Base-by-base conservation (phyloP, 148 eudicot genomes). In the Camellia granthamiana region DNA sequence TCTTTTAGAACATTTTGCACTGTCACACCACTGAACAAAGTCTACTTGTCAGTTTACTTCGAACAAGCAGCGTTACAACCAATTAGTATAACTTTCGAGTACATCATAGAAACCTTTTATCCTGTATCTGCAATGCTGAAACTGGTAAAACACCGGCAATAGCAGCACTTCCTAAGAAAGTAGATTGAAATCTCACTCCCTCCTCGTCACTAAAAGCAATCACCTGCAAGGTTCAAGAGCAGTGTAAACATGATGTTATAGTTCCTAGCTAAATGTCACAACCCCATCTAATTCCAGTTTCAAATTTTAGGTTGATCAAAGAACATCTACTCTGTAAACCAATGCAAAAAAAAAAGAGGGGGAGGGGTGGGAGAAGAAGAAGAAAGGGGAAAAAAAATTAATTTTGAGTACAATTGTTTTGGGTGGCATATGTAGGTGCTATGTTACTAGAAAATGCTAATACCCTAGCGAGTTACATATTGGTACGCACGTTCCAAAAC, bases 181-280 rank as follows among this genome's bases (percentile, higher is more conserved):
- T 93, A n/a, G 98, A 90, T 64, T 96, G 99, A 77, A 96, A 96
- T 77, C 99, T 88, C 85, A 92, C 92, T 83, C 99, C 99, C 85
- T 96, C 99, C 85, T 96, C 99, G 65, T 96, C 99, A 80, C 99
- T 88, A 80, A 96, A 96, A 54, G 99, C 99, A 89, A 96, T 93
- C 79, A 96, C 89, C 99, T 94, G 87, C 75, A 84, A 70, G 69
- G 68, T 69, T 63, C 72, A 85, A 79, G 55, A 76, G 63, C 46
- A 65, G 72, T 30, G 58, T 77, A 44, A 77, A 43, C 64, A 74
- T 43, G 56, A 64, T 8, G 51, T 21, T 54, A 3, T 23, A 73
- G 75, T 61, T 55, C 46, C 44, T 19, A 54, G 23, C 16, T 38
- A 75, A 72, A 38, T 0, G 62, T 7, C 30, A 42, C 8, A n/a